Base-by-base conservation (phyloP, 805 yeast genomes). In the Sugiyamaella valdiviana region DNA sequence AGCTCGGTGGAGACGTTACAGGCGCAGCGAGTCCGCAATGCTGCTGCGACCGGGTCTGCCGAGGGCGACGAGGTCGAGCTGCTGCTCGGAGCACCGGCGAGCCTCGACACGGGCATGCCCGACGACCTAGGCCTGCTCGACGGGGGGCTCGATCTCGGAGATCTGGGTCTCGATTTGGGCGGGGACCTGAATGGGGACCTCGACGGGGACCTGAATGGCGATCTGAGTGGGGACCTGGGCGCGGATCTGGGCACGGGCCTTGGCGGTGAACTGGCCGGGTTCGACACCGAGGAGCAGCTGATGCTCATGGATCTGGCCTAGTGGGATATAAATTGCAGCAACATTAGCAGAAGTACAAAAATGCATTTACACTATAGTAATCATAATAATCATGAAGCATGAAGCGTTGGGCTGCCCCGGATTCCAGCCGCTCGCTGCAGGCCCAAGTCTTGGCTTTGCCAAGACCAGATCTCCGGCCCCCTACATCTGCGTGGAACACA, bases 231-330 rank as follows among this genome's bases (percentile, higher is more conserved):
- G 17, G 42, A 36, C 15, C 35, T 41, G 22, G 46, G 38, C 6
- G 17, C 41, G 7, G 45, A 35, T 12, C 20, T 19, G 16, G 22
- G 26, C n/a, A 16, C 39, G 26, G 48, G 23, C 3, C 17, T 41
- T 24, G 42, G 41, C 5, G 45, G 39, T 2, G 47, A 24, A n/a
- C 42, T 44, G 9, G 47, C n/a, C 22, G 47, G 22, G 6, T 46
- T 46, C 20, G 45, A 41, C 36, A 35, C 48, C 10, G 48, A 45
- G 9, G 50, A 46, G 38, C 45, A 46, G 36, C 21, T 46, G 35
- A 46, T 46, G 50, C 37, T 46, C 35, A 46, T 46, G 50, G 50
- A 46, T 38, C 38, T 46, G 23, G 20, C 24, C 21, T 43, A 35
- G 22, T 23, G n/a, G n/a, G n/a, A n/a, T n/a, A n/a, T n/a, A n/a